A percentile compares a stretch with the other conserved stretches of the same genome.
Conservation (phyloP, 2,329 filamentous ascomycete species). For the Myriosclerotinia duriaeana region DNA sequence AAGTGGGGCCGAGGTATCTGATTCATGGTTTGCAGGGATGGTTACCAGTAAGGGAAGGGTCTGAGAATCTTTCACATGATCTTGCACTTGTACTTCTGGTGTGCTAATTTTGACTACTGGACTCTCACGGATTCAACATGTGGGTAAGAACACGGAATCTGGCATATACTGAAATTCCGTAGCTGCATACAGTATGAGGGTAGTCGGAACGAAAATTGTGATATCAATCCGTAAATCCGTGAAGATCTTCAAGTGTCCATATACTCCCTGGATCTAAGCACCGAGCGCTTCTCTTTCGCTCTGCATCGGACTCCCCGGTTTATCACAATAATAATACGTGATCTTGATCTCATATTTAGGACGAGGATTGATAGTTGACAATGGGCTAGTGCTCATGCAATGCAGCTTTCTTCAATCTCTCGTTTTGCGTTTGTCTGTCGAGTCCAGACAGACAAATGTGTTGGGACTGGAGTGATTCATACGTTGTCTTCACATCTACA, state of each 20-base stretch:
- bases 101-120: background rate
- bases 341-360: too few species aligned
- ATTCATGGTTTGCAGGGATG: background rate
- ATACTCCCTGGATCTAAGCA: background rate
- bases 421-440: background rate
- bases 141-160: background rate
- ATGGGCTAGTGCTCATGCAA: background rate
- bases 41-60: background rate
- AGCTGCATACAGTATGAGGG: background rate
- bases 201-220: background rate
- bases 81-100: background rate
- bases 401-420: background rate
- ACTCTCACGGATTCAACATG: too few species aligned
- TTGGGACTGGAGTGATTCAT: background rate
- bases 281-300: background rate
- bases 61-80: background rate
- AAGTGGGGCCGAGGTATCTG: constrained; percentile 12
- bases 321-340: background rate
- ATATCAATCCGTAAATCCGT: background rate
- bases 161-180: too few species aligned
- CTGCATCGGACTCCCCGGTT: background rate
- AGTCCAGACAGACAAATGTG: too few species aligned
- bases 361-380: background rate
- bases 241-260: background rate
- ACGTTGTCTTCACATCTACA: too few species aligned